phyloP scores from a whole-genome alignment of 345 rosid species.

The Ricinus communis region DNA sequence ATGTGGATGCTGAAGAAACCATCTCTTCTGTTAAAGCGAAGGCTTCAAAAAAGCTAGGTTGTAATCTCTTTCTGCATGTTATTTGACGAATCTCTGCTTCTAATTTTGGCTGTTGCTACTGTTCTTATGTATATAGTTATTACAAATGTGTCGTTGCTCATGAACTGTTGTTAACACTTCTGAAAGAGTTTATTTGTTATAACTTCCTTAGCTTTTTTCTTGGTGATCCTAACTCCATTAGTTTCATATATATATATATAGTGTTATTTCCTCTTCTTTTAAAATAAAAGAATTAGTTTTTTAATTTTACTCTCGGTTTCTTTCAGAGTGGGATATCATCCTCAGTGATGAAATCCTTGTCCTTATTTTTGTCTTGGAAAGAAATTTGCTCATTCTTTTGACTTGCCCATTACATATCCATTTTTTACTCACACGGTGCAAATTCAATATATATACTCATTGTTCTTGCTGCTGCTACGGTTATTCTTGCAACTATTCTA shows the following conservation, averaged over 20 bases:
- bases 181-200: not conserved
- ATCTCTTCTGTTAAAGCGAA: slow-evolving; percentile 76
- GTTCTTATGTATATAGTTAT: not conserved
- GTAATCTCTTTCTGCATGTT: slow-evolving; percentile 22
- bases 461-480: not conserved
- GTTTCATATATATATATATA: too few species aligned
- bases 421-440: not conserved
- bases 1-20: slow-evolving; percentile 83
- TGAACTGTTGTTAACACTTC: not conserved
- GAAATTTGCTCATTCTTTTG: too few species aligned
- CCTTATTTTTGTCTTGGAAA: not conserved
- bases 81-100: not conserved
- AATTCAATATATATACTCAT: not conserved
- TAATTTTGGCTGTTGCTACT: not conserved
- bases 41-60: slow-evolving; percentile 96
- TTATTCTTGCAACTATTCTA: not conserved
- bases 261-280: not conserved
- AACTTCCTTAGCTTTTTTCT: not conserved
- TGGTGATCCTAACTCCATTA: not conserved
- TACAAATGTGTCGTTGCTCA: not conserved
- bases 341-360: not conserved
- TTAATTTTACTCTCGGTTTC: not conserved
- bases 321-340: not conserved
- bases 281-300: too few species aligned
- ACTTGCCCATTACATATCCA: not conserved